Evolutionary conservation across 352 stramenopile species (phyloP), one percentile per base, ranked within the genome.

Genomic region (Globisporangium echinulatum): DNA sequence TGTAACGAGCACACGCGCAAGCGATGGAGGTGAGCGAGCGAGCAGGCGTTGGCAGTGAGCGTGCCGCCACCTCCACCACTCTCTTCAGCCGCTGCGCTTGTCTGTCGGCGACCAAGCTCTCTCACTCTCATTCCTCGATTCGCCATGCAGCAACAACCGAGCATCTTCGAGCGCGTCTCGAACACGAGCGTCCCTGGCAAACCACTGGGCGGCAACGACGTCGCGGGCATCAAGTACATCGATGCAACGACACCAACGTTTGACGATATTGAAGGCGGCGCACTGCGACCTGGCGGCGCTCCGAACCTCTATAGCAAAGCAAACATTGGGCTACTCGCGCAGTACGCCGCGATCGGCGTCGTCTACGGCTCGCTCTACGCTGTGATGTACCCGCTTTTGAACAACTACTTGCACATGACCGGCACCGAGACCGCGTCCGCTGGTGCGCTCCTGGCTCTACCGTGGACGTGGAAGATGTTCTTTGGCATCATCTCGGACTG

Each of bases 381-480:
- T 5, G 49, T 82, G 10, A 62, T 73, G 15, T 87, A 88, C 63
- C 73, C 74, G 17, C 71, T 82, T 48, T 68, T 85, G 44, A 75
- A 80, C 43, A 73, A 73, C 47, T 87, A 85, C 53, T 64, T 88
- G 5, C 74, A 71, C 38, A 82, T 86, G 66, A 70, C 66, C 5
- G 73, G 73, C n/a, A 63, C 71, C 4, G 63, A 70, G n/a, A 75
- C 68, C 6, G 69, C 70, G 1, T 68, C 70, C 11, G 59, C 58
- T n/a, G 65, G 48, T 10, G 62, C 64, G 4, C 38, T 85, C 15
- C 60, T 87, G 7, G 64, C 67, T 46, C 64, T 90, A 10, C 73
- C 72, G 48, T 85, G 75, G 72, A 73, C 63, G 3, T 82, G 75
- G 54, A 84, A 84, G 48, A 64, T 85, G 15, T 61, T 87, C 38